Conservation (phyloP, 2,329 filamentous ascomycete genomes). For the Beauveria medogensis region DNA sequence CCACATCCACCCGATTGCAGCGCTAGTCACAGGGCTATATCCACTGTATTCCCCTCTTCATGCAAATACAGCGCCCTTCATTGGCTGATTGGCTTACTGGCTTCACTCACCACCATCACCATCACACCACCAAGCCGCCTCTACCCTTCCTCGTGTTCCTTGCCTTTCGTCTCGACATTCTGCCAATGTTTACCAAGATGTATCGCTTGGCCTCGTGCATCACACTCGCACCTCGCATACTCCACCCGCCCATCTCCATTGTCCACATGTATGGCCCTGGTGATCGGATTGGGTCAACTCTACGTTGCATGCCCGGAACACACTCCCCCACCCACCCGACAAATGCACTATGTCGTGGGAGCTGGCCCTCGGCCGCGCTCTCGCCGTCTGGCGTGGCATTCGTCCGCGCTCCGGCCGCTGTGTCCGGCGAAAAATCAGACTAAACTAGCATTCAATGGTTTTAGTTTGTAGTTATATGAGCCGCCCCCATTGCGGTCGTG, state of each 20-base stretch:
- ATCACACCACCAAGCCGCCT: too few species aligned
- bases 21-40: too few species aligned
- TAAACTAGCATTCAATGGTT: not conserved
- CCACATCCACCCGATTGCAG: too few species aligned
- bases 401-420: not conserved
- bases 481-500: not conserved
- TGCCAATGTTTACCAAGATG: too few species aligned
- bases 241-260: not conserved
- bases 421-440: not conserved
- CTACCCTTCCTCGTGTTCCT: too few species aligned
- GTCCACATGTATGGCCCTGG: slow-evolving; percentile 7
- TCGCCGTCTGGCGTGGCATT: not conserved
- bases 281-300: slow-evolving; percentile 5
- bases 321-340: not conserved
- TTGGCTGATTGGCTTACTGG: too few species aligned
- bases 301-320: not conserved
- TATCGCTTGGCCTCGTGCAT: too few species aligned
- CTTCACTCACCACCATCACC: too few species aligned
- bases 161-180: too few species aligned
- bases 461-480: slow-evolving; percentile 1
- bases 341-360: not conserved
- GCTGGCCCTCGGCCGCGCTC: not conserved
- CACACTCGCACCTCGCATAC: not conserved
- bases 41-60: too few species aligned
- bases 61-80: too few species aligned